Conservation (phyloP, 2,329 filamentous ascomycete genomes). For the Aspergillus sp. region DNA sequence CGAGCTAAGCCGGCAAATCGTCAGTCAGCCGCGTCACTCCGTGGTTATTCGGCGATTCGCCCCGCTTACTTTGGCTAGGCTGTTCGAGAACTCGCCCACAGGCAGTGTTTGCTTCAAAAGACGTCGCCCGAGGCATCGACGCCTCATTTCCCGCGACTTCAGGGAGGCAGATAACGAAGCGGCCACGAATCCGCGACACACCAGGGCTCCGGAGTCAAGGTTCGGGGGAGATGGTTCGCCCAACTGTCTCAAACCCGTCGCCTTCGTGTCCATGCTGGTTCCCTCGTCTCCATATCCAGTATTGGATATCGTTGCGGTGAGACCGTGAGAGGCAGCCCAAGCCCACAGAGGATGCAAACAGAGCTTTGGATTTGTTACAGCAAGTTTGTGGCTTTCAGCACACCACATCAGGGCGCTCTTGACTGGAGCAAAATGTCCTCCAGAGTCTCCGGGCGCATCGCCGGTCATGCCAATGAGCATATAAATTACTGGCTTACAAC, state of each 20-base stretch:
- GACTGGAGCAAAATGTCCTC: neutral
- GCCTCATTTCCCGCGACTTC: neutral
- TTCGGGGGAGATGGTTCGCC: neutral
- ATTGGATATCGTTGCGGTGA: neutral
- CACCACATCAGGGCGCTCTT: too few species aligned
- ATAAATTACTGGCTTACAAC: neutral
- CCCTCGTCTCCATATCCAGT: neutral
- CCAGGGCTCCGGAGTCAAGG: neutral
- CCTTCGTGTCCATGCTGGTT: neutral
- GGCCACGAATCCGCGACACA: neutral
- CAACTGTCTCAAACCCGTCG: neutral
- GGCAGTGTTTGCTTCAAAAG: neutral
- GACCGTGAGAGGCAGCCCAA: neutral
- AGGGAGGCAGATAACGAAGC: neutral
- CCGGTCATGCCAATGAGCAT: neutral
- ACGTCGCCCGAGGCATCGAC: neutral
- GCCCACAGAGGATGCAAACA: neutral
- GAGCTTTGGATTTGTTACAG: neutral
- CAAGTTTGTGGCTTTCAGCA: neutral
- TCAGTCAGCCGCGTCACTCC: neutral
- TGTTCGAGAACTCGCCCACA: neutral
- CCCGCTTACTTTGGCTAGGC: constrained; percentile 6
- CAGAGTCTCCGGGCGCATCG: neutral
- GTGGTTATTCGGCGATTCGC: neutral
- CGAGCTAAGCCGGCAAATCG: constrained; percentile 4